Evolutionary conservation across 164 flowering plant genomes (phyloP), one percentile per base, ranked within the genome.

Genomic region (Vitis rotundifolia): DNA sequence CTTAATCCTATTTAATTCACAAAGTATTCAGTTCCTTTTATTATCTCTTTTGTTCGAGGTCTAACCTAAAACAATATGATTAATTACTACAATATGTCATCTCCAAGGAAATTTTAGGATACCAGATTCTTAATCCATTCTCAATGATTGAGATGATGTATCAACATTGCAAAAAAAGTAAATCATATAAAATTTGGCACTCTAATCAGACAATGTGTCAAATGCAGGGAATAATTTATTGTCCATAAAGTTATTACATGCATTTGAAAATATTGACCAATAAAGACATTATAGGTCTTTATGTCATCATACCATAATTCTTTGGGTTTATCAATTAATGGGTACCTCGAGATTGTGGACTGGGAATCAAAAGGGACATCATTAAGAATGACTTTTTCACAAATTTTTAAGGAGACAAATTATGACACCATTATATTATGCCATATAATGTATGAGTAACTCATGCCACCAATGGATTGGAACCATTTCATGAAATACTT

Each of bases 151-250:
- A 22, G 26, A 22, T 22, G 26, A 22, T 22, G 57, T 22, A 13
- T 65, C 29, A 12, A 5, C 2, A 3, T 26, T 19, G 19, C 53
- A 57, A 12, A 3, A 1, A 1, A 54, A 12, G 16, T 60, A 66
- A 26, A 49, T 48, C 47, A 53, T n/a, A 3, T 66, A 7, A 1
- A 47, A 59, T 66, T 53, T 66, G 1, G 49, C 37, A n/a, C 49
- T 54, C 2, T 26, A 66, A 0, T 19, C 49, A 2, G 69, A 66
- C 8, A 66, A 3, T 3, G 5, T 55, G 6, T 11, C 69, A 52
- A 69, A 74, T 3, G 77, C 65, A 69, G 60, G n/a, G 57, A 74
- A 8, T 75, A 70, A 70, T 63, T 67, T 13, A 76, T 67, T 0
- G 71, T 68, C 68, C 78, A 71, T 47, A 66, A 63, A 3, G 64